These are phyloP conservation scores for Capsicum rhomboideum DNA, from an alignment of 257 asterid species.

Conservation along the genomic window DNA sequence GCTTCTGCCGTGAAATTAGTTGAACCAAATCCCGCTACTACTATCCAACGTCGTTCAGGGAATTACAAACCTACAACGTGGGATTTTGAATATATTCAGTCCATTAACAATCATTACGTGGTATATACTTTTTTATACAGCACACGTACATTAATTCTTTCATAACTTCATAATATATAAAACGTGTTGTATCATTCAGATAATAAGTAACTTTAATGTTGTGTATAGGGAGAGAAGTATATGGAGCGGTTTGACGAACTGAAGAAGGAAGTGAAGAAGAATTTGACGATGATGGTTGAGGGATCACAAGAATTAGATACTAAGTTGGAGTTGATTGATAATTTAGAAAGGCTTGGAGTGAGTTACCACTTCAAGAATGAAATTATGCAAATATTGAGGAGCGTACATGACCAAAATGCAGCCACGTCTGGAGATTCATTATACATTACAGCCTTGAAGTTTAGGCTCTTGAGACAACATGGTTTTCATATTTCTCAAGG, in stretches of 20 bases:
- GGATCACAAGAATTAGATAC: not conserved
- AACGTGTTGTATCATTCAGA: no score
- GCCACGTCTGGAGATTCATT: constrained; percentile 1
- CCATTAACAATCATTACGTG: constrained; percentile 15
- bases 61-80: constrained; percentile 35
- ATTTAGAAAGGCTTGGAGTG: constrained; percentile 28
- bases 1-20: no score
- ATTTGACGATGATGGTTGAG: not conserved
- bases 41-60: not conserved
- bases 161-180: no score
- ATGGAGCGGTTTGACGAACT: constrained; percentile 6
- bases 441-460: constrained; percentile 18
- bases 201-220: not conserved
- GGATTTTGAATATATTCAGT: constrained; percentile 30
- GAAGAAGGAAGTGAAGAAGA: constrained; percentile 9
- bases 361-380: constrained; percentile 24
- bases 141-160: no score
- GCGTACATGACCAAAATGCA: not conserved
- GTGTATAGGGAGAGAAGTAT: constrained; percentile 24
- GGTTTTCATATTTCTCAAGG: not conserved
- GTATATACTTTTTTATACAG: not conserved
- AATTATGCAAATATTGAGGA: not conserved
- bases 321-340: constrained; percentile 24
- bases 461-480: constrained; percentile 32
- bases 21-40: no score